A percentile compares a stretch with the other conserved stretches of the same genome.
These are phyloP conservation scores for Aspergillus sclerotiicarbonarius DNA, from an alignment of 495 filamentous ascomycete species.

Conservation along the genomic window DNA sequence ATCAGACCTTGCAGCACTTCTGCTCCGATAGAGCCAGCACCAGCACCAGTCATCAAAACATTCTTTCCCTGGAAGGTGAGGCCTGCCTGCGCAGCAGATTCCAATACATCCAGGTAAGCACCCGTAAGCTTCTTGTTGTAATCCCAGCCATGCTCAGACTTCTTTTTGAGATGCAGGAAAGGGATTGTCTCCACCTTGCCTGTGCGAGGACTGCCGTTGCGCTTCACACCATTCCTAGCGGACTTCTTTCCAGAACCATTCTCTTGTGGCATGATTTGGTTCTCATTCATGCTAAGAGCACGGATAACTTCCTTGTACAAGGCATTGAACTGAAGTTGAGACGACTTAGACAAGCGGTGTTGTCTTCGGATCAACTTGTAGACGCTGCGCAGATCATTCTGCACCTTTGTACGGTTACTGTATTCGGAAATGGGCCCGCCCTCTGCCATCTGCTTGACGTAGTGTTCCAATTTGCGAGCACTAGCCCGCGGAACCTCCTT, in stretches of 20 bases:
- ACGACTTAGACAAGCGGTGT: constrained; percentile 91
- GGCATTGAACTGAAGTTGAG: constrained; percentile 90
- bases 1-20: constrained; percentile 96
- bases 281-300: constrained; percentile 94
- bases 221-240: constrained; percentile 54
- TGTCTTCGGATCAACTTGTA: constrained; percentile 98
- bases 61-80: constrained; percentile 94
- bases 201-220: constrained; percentile 60
- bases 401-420: constrained; percentile 95
- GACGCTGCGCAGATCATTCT: constrained; percentile 88
- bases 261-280: constrained; percentile 88
- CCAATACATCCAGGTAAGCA: constrained; percentile 84
- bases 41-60: constrained; percentile 96
- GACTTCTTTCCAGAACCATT: constrained; percentile 66
- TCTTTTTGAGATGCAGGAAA: constrained; percentile 95
- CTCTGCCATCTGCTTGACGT: constrained; percentile 97
- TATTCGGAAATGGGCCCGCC: constrained; percentile 98
- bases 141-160: constrained; percentile 93
- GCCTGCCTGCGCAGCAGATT: constrained; percentile 80
- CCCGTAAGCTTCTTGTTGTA: constrained; percentile 98
- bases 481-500: constrained; percentile 83
- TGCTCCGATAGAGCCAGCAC: constrained; percentile 97
- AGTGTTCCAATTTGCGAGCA: constrained; percentile 96
- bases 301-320: constrained; percentile 92
- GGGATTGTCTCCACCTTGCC: constrained; percentile 96